Evolutionary conservation across 495 filamentous ascomycete species (phyloP), one percentile per base, ranked within the genome.

Genomic region (Aspergillus saccharolyticus): DNA sequence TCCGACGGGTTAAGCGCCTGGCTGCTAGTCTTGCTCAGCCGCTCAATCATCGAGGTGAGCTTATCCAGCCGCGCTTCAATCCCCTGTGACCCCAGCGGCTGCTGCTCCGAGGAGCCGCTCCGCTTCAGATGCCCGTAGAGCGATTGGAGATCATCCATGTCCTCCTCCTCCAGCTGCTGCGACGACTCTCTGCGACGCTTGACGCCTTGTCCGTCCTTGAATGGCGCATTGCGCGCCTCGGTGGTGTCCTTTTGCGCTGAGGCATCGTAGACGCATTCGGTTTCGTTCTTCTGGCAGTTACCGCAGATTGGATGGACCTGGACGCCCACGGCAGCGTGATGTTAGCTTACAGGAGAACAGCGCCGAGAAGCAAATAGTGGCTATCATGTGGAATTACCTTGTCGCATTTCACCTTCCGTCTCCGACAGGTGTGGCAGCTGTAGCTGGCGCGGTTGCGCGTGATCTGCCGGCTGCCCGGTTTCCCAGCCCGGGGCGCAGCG

Each of bases 361-460:
- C 33, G 4, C 12, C 7, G 12, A 5, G 33, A 8, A 39, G 4
- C 6, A 12, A 15, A 39, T 39, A 39, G 2, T 39, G 3, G 3
- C 4, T 28, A 39, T 20, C 24, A n/a, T 19, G 5, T 0, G 4
- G 16, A 20, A 8, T 10, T 67, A 74, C 73, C 66, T 76, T 78
- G 62, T 77, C 69, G 48, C 74, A 77, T 65, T 76, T 77, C 24
- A 79, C 75, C 54, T 79, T 79, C 28, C 77, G 67, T 48, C 74
- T 64, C 49, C 77, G 74, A 67, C 77, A 79, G 0, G 69, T 74
- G 62, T 79, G 75, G 59, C 77, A 79, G 58, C 75, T 78, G 58
- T 78, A 78, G 57, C 75, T 78, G 25, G 74, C 68, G 55, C 77
- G 74, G 49, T 77, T 79, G 2, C 77, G 73, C 22, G 77, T 79